phyloP scores from a whole-genome alignment of 371 early-diverging fungal genomes.

The Mucor ambiguus region DNA sequence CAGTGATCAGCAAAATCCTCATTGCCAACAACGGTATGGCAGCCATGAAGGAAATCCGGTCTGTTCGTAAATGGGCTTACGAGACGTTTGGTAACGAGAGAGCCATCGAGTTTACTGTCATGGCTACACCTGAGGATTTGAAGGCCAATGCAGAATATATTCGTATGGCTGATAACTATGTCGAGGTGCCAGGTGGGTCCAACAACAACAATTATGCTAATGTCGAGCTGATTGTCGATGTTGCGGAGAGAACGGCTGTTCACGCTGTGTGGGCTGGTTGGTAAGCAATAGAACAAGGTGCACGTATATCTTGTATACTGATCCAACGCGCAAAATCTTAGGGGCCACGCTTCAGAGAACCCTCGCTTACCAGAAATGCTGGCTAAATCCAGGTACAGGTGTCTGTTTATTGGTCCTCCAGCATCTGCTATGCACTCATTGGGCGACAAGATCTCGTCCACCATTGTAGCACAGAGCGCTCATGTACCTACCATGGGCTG shows the following conservation, averaged over 20 bases:
- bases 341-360: conserved; percentile 99
- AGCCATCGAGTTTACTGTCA: conserved; percentile 95
- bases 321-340: conserved; percentile 39
- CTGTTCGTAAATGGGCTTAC: conserved; percentile 96
- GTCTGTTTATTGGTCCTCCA: conserved; percentile 98
- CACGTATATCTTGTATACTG: too few relatives aligned
- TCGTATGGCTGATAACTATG: conserved; percentile 97
- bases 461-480: conserved; percentile 96
- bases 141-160: conserved; percentile 97
- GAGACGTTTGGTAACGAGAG: conserved; percentile 88
- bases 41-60: conserved; percentile 98
- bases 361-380: conserved; percentile 94
- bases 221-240: conserved; percentile 95
- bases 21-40: conserved; percentile 99
- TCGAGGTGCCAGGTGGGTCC: conserved; percentile 96
- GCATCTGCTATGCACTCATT: conserved; percentile 93
- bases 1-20: conserved; percentile 88
- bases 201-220: conserved; percentile 98
- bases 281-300: conserved; percentile 59
- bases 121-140: conserved; percentile 98
- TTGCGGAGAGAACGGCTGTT: conserved; percentile 94
- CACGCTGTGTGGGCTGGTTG: conserved; percentile 77
- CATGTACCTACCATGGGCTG: conserved; percentile 96
- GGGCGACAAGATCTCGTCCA: conserved; percentile 99
- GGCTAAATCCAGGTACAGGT: conserved; percentile 71